Evolutionary conservation across 2,329 filamentous ascomycete genomes (phyloP).

Genomic region (Pezicula neosporulosa): DNA sequence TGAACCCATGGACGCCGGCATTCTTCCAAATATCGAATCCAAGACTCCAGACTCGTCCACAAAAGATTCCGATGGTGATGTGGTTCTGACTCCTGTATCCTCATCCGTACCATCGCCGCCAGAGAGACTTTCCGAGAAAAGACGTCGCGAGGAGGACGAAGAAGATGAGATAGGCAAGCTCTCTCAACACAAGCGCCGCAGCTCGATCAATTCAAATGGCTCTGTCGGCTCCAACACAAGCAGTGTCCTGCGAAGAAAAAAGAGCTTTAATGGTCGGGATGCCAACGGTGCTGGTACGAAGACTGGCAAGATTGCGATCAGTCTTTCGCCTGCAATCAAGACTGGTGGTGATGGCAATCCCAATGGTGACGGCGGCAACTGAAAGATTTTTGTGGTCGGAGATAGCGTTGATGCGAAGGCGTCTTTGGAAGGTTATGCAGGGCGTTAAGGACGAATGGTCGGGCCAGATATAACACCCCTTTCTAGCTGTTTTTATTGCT

Average conservation of each 20-base stretch:
- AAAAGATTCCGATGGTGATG: constrained; percentile 16
- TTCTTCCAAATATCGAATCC: constrained; percentile 3
- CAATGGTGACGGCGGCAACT: constrained; percentile 19
- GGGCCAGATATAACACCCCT: constrained; percentile 10
- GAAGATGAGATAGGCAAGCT: constrained; percentile 90
- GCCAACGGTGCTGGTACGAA: constrained; percentile 32
- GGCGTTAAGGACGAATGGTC: constrained; percentile 19
- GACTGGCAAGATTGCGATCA: constrained; percentile 56
- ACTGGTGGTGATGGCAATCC: constrained; percentile 24
- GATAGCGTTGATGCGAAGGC: constrained; percentile 7
- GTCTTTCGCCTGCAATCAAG: constrained; percentile 41
- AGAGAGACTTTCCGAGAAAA: constrained; percentile 83
- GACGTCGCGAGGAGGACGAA: constrained; percentile 87
- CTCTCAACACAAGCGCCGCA: constrained; percentile 58
- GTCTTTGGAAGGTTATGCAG: constrained; percentile 15
- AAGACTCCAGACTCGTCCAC: constrained; percentile 18
- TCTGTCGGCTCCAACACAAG: constrained; percentile 22
- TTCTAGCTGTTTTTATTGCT: constrained; percentile 11
- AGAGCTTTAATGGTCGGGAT: constrained; percentile 39
- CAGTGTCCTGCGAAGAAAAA: constrained; percentile 37
- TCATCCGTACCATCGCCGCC: constrained; percentile 48
- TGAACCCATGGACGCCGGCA: constrained; percentile 52
- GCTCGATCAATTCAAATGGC: constrained; percentile 43
- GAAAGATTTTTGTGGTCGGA: constrained; percentile 8
- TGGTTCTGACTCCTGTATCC: constrained; percentile 18